Evolutionary conservation across 2,329 filamentous ascomycete species (phyloP).

Genomic region (Beauveria bassiana): DNA sequence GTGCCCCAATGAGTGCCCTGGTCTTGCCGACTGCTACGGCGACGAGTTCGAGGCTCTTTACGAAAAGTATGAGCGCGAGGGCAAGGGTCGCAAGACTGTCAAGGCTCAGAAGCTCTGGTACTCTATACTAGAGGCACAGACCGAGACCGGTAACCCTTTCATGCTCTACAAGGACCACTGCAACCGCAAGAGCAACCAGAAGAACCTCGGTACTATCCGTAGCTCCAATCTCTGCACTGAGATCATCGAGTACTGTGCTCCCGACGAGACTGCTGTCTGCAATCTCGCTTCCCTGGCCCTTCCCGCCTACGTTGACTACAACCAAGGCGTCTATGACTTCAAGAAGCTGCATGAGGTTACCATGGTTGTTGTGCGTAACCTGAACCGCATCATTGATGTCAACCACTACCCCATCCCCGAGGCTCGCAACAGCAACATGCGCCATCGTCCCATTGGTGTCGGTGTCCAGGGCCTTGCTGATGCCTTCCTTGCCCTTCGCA

Average conservation of each 20-base stretch:
- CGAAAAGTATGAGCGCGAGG: conserved; percentile 82
- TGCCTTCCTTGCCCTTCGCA: conserved; percentile 90
- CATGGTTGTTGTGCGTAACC: conserved; percentile 84
- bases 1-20: conserved; percentile 94
- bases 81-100: conserved; percentile 80
- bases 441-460: conserved; percentile 89
- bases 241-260: conserved; percentile 94
- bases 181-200: conserved; percentile 99
- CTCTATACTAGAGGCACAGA: conserved; percentile 94
- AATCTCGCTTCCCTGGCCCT: conserved; percentile 93
- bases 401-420: conserved; percentile 98
- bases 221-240: conserved; percentile 99
- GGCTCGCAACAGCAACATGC: conserved; percentile 92
- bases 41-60: conserved; percentile 96
- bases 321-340: conserved; percentile 83
- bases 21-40: conserved; percentile 91
- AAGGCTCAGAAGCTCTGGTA: conserved; percentile 99
- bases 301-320: conserved; percentile 83
- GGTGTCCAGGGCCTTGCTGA: conserved; percentile 97
- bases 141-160: conserved; percentile 97
- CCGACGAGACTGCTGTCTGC: conserved; percentile 97
- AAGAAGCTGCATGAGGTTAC: conserved; percentile 92
- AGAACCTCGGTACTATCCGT: conserved; percentile 97
- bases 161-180: conserved; percentile 99
- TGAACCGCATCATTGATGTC: conserved; percentile 97